phyloP scores from a whole-genome alignment of 208 protist species.

The Acanthamoeba healyi region DNA sequence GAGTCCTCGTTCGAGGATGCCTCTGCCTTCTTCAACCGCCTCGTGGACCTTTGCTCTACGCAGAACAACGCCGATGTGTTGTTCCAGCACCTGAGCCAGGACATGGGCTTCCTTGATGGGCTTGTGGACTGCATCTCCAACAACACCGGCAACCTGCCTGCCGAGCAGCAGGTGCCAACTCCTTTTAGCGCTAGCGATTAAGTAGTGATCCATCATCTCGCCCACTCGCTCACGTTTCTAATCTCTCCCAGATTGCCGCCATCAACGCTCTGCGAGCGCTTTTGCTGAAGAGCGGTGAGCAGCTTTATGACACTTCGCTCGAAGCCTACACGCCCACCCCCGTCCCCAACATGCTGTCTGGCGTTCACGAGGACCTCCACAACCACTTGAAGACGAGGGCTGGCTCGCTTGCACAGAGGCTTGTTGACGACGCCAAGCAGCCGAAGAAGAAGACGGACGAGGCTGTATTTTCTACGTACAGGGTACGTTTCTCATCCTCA shows the following conservation, averaged over 20 bases:
- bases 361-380: slow-evolving; percentile 52
- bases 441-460: slow-evolving; percentile 12
- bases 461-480: slow-evolving; percentile 32
- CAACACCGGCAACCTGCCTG: neutral
- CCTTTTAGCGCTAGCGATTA: no score
- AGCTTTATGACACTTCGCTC: slow-evolving; percentile 50
- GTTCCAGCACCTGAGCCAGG: slow-evolving; percentile 34
- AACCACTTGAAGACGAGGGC: slow-evolving; percentile 38
- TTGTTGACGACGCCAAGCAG: slow-evolving; percentile 49
- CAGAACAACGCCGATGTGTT: slow-evolving; percentile 61
- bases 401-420: slow-evolving; percentile 6
- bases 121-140: slow-evolving; percentile 60
- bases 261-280: slow-evolving; percentile 50
- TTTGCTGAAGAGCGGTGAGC: slow-evolving; percentile 32
- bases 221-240: no score
- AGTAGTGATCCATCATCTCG: no score
- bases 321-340: slow-evolving; percentile 59
- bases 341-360: slow-evolving; percentile 57
- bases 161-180: slow-evolving; percentile 66
- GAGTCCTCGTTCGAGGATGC: slow-evolving; percentile 67
- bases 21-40: slow-evolving; percentile 53
- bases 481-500: neutral
- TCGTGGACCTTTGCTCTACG: slow-evolving; percentile 36
- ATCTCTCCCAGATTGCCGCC: neutral
- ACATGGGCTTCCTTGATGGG: slow-evolving; percentile 41